These are phyloP conservation scores for Martiniozyma abietophila DNA, from an alignment of 805 yeast species.

Conservation along the genomic window DNA sequence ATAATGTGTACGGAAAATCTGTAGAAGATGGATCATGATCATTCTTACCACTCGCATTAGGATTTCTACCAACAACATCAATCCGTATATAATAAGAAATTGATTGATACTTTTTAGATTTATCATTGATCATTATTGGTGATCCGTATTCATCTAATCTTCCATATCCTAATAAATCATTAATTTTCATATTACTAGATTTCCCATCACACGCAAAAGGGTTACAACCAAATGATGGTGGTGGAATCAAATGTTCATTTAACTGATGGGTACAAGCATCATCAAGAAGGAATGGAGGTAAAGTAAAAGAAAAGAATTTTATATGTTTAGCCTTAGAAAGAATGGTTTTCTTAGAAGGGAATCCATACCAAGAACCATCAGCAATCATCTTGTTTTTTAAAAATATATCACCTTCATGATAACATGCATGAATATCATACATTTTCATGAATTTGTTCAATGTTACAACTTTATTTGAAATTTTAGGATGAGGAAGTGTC, in stretches of 20 bases:
- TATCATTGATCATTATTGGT: slow-evolving; percentile 43
- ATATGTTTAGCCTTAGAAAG: slow-evolving; percentile 40
- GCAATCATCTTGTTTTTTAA: slow-evolving; percentile 9
- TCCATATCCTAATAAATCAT: slow-evolving; percentile 45
- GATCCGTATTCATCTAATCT: slow-evolving; percentile 37
- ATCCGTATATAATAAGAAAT: slow-evolving; percentile 47
- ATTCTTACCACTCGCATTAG: slow-evolving; percentile 15
- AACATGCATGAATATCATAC: slow-evolving; percentile 45
- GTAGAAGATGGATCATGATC: slow-evolving; percentile 22
- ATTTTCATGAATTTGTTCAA: slow-evolving; percentile 38
- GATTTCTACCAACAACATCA: slow-evolving; percentile 41
- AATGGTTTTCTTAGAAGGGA: slow-evolving; percentile 36
- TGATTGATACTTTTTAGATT: slow-evolving; percentile 31
- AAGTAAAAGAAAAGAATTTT: slow-evolving; percentile 47
- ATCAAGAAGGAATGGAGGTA: slow-evolving; percentile 46
- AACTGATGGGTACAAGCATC: slow-evolving; percentile 37
- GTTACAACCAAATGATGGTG: slow-evolving; percentile 35
- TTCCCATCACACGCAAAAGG: slow-evolving; percentile 16
- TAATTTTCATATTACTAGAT: slow-evolving; percentile 20
- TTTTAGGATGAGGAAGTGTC: slow-evolving; percentile 17
- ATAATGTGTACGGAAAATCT: too few relatives aligned
- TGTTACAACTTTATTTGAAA: slow-evolving; percentile 12
- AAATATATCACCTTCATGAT: slow-evolving; percentile 32
- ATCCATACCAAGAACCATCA: slow-evolving; percentile 27
- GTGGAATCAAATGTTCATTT: slow-evolving; percentile 27